These are phyloP conservation scores for Globisporangium spinosum DNA, from an alignment of 352 stramenopile species.

Conservation along the genomic window DNA sequence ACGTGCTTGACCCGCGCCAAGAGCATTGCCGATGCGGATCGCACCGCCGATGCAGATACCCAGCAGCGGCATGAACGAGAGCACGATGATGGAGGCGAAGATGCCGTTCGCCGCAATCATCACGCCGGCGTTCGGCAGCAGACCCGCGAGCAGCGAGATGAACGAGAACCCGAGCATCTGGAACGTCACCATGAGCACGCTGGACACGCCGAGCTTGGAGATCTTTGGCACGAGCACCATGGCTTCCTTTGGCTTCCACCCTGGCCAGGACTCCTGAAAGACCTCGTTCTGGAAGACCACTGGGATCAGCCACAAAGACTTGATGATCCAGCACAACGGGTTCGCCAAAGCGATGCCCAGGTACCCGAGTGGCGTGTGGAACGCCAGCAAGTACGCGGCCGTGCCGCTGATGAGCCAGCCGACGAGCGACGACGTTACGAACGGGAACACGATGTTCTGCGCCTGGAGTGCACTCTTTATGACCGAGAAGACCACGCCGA, in stretches of 20 bases:
- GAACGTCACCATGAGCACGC: constrained; percentile 19
- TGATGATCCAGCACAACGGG: too few relatives aligned
- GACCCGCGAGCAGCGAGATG: constrained; percentile 21
- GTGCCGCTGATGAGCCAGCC: too few relatives aligned
- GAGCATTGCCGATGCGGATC: constrained; percentile 26
- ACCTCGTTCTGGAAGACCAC: neutral
- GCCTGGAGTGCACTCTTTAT: too few relatives aligned
- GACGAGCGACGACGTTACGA: too few relatives aligned
- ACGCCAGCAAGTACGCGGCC: too few relatives aligned
- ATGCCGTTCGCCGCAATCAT: constrained; percentile 26
- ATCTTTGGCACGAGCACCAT: constrained; percentile 16
- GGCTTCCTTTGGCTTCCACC: constrained; percentile 23
- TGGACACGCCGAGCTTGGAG: constrained; percentile 17
- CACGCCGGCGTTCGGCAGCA: constrained; percentile 21
- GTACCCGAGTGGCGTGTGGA: too few relatives aligned
- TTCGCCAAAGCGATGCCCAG: too few relatives aligned
- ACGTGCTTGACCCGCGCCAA: constrained; percentile 18
- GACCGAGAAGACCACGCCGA: too few relatives aligned
- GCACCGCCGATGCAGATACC: constrained; percentile 22
- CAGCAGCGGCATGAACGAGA: constrained; percentile 25
- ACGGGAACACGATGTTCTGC: too few relatives aligned
- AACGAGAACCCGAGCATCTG: constrained; percentile 18
- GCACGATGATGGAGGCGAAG: constrained; percentile 21
- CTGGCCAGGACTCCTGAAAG: neutral
- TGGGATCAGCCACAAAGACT: neutral